Percentiles rank a stretch among this genome's conserved stretches.
These are phyloP conservation scores for Tetradesmus lagerheimii DNA, from an alignment of 139 green algal genomes.

Conservation along the genomic window DNA sequence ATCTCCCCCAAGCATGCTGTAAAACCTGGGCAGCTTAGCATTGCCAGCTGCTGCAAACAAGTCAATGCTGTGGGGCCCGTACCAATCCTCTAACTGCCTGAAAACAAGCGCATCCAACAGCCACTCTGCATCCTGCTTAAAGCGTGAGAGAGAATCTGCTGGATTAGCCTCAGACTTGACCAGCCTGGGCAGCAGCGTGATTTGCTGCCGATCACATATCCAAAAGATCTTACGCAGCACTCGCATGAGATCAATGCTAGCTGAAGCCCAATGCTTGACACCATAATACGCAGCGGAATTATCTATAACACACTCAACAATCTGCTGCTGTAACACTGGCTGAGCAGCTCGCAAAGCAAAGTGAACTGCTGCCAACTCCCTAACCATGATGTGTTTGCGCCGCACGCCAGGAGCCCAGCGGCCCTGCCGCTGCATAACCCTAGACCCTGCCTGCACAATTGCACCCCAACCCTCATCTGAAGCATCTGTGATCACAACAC, in stretches of 20 bases:
- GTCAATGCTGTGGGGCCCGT: too few species aligned
- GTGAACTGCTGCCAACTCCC: not conserved
- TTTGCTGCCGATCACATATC: too few species aligned
- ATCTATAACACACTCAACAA: slow-evolving; percentile 23
- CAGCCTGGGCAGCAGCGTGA: too few species aligned
- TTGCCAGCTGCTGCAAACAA: slow-evolving; percentile 1
- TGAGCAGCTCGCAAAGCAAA: not conserved
- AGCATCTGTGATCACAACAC: too few species aligned
- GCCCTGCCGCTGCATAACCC: not conserved
- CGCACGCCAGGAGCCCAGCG: not conserved
- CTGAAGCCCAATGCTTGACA: too few species aligned
- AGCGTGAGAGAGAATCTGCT: not conserved
- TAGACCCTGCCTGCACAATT: not conserved
- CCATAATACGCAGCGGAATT: too few species aligned
- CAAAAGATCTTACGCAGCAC: too few species aligned
- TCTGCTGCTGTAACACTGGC: not conserved
- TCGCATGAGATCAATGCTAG: too few species aligned
- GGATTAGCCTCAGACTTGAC: slow-evolving; percentile 27
- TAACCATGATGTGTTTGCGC: slow-evolving; percentile 13
- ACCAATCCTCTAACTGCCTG: not conserved
- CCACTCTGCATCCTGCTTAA: not conserved
- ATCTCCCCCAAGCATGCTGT: not conserved
- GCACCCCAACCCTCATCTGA: too few species aligned
- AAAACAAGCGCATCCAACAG: not conserved
- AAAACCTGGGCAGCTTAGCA: slow-evolving; percentile 15